These are phyloP conservation scores for Lithohypha guttulata DNA, from an alignment of 2,329 filamentous ascomycete species.

Conservation along the genomic window DNA sequence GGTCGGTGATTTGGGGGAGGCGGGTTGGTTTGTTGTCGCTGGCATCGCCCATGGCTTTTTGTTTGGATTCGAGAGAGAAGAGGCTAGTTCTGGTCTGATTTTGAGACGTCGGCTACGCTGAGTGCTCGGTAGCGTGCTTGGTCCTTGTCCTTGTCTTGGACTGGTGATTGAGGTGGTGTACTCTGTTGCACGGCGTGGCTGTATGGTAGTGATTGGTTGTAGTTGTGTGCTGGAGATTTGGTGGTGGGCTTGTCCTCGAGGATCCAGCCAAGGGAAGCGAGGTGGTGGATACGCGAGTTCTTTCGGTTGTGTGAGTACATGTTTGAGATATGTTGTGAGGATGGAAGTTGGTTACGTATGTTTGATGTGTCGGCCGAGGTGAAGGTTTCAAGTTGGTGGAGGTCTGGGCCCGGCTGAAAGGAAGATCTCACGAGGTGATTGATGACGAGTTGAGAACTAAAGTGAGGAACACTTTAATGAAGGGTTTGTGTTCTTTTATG, in stretches of 20 bases:
- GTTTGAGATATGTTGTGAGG: neutral
- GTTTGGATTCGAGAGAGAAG: neutral
- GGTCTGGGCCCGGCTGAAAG: too few relatives aligned
- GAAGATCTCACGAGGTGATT: too few relatives aligned
- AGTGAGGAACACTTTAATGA: too few relatives aligned
- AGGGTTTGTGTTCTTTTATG: too few relatives aligned
- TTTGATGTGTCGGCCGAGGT: too few relatives aligned
- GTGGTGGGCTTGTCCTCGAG: conserved; percentile 2
- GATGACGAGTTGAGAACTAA: too few relatives aligned
- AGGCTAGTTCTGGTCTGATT: neutral
- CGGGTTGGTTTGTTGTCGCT: neutral
- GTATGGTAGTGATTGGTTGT: neutral
- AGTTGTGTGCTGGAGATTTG: neutral
- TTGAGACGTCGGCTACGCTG: neutral
- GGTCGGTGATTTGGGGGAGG: conserved; percentile 1
- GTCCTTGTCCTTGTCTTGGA: neutral
- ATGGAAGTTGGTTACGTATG: too few relatives aligned
- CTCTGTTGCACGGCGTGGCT: neutral
- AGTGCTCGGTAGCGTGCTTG: neutral
- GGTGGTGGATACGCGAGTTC: neutral
- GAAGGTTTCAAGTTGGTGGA: too few relatives aligned
- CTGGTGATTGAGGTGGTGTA: neutral
- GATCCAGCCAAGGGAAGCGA: conserved; percentile 8
- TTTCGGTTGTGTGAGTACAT: conserved; percentile 7
- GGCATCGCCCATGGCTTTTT: neutral